phyloP scores from a whole-genome alignment of 805 yeast genomes.

The Aciculoconidium aculeatum region DNA sequence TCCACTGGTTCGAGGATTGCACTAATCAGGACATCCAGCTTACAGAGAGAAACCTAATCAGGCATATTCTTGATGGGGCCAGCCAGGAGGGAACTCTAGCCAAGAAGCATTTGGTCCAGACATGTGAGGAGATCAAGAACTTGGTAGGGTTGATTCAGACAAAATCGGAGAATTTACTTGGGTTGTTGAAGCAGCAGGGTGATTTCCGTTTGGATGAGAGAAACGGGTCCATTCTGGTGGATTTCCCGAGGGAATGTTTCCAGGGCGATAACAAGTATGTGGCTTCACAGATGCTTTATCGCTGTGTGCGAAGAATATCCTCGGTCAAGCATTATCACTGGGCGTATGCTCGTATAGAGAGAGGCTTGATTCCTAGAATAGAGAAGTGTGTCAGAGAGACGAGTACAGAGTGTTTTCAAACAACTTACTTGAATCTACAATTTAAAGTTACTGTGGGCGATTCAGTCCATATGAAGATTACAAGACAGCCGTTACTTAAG shows the following conservation, averaged over 20 bases:
- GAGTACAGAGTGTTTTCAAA: neutral
- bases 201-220: constrained; percentile 2
- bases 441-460: constrained; percentile 10
- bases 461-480: constrained; percentile 8
- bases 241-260: constrained; percentile 9
- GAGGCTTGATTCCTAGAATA: constrained; percentile 25
- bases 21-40: constrained; percentile 51
- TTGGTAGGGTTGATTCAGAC: constrained; percentile 2
- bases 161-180: neutral
- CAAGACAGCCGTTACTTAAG: constrained; percentile 19
- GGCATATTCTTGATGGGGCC: constrained; percentile 25
- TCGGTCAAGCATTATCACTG: constrained; percentile 33
- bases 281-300: constrained; percentile 25
- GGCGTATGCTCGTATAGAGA: constrained; percentile 33
- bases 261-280: constrained; percentile 11
- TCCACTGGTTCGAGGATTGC: constrained; percentile 67
- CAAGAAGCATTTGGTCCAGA: constrained; percentile 8
- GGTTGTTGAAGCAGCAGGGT: constrained; percentile 3
- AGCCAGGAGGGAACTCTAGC: neutral
- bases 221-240: constrained; percentile 9
- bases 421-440: constrained; percentile 15
- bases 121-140: constrained; percentile 7
- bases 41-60: constrained; percentile 53
- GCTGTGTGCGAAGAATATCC: constrained; percentile 21
- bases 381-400: neutral